Evolutionary conservation across 805 yeast species (phyloP).

Genomic region (Dipodascus albidus): DNA sequence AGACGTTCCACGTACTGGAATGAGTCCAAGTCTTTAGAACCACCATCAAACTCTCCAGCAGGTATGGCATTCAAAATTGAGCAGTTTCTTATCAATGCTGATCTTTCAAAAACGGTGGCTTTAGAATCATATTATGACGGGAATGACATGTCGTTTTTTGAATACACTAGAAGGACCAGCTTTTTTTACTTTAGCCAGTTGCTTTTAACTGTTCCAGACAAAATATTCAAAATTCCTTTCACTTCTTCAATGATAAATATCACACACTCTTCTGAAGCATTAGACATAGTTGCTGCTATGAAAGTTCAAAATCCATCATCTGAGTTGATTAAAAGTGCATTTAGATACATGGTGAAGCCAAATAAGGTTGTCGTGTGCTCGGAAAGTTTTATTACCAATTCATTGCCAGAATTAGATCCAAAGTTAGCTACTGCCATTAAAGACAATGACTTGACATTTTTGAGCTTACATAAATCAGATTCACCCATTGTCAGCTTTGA

Average conservation of each 20-base stretch:
- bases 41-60: background rate
- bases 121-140: background rate
- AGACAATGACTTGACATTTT: background rate
- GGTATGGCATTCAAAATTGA: background rate
- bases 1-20: background rate
- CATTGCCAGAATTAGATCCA: background rate
- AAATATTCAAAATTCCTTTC: background rate
- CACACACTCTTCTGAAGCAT: background rate
- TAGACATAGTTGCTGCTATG: background rate
- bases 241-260: background rate
- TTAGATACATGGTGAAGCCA: background rate
- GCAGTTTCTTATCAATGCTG: background rate
- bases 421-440: background rate
- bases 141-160: background rate
- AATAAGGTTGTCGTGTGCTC: background rate
- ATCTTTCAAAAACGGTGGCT: background rate
- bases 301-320: background rate
- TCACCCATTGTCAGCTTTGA: background rate
- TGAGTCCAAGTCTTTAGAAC: background rate
- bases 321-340: background rate
- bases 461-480: background rate
- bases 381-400: background rate
- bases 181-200: background rate
- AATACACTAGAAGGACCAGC: background rate
- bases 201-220: background rate